Percentiles rank a stretch among this genome's conserved stretches.
Conservation (phyloP, 129 eudicot species). For the Helianthus tuberosus region DNA sequence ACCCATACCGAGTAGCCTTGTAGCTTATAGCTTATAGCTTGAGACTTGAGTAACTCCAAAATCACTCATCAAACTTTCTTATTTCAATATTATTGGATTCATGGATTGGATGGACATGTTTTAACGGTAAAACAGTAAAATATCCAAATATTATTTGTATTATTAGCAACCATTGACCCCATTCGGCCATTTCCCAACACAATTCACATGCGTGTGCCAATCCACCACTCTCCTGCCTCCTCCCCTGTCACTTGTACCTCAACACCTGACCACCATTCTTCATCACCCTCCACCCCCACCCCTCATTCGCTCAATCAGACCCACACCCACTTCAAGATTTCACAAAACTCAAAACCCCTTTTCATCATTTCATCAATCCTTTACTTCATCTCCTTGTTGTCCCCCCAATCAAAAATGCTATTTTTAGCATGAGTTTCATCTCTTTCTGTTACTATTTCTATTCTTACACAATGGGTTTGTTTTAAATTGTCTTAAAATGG, state of each 20-base stretch:
- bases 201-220: background rate
- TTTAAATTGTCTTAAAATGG: background rate
- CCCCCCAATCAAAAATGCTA: constrained; percentile 9
- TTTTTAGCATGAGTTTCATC: constrained; percentile 9
- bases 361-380: background rate
- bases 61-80: too few species aligned
- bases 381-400: background rate
- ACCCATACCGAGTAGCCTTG: too few species aligned
- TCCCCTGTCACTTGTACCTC: background rate
- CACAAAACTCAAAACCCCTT: background rate
- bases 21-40: too few species aligned
- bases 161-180: constrained; percentile 13
- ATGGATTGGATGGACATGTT: background rate
- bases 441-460: background rate
- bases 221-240: background rate
- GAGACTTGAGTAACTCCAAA: too few species aligned
- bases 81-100: background rate
- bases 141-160: background rate
- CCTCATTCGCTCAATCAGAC: background rate
- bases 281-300: background rate
- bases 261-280: background rate
- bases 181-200: constrained; percentile 8
- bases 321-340: background rate
- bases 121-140: background rate
- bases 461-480: background rate